Conservation (phyloP, 371 early-diverging fungal genomes). For the Lichtheimia ramosa region DNA sequence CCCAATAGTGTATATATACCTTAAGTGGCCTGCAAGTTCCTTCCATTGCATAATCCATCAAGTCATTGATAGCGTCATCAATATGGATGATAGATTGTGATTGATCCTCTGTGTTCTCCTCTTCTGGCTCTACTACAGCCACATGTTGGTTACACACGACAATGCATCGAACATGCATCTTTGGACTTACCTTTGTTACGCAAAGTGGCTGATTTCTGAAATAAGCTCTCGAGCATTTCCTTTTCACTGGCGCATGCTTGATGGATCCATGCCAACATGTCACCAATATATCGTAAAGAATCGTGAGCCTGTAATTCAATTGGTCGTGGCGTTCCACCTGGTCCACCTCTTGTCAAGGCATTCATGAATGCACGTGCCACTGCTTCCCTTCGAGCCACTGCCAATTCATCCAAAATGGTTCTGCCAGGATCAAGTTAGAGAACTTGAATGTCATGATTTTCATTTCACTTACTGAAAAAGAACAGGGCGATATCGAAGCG, state of each 20-base stretch:
- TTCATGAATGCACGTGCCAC: constrained; percentile 74
- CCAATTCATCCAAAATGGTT: constrained; percentile 73
- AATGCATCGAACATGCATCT: background rate
- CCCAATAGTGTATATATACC: constrained; percentile 26
- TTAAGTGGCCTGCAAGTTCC: constrained; percentile 77
- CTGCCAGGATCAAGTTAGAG: constrained; percentile 26
- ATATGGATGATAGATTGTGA: constrained; percentile 11
- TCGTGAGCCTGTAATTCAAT: constrained; percentile 93
- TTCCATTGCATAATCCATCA: constrained; percentile 74
- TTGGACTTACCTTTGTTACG: background rate
- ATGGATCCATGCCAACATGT: constrained; percentile 96
- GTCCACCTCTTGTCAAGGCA: constrained; percentile 86
- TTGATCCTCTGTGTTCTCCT: background rate
- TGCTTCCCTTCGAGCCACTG: constrained; percentile 68
- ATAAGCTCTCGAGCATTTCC: constrained; percentile 82
- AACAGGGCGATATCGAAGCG: constrained; percentile 71
- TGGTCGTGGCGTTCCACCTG: constrained; percentile 81
- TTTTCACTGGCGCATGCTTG: constrained; percentile 86
- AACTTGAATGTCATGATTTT: background rate
- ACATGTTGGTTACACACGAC: background rate
- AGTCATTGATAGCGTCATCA: constrained; percentile 37
- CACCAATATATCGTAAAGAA: constrained; percentile 87
- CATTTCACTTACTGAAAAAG: constrained; percentile 66
- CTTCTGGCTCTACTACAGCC: background rate
- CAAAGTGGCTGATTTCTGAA: constrained; percentile 27